Evolutionary conservation across 805 yeast genomes (phyloP), one percentile per base, ranked within the genome.

Genomic region (Wickerhamiella hasegawae): DNA sequence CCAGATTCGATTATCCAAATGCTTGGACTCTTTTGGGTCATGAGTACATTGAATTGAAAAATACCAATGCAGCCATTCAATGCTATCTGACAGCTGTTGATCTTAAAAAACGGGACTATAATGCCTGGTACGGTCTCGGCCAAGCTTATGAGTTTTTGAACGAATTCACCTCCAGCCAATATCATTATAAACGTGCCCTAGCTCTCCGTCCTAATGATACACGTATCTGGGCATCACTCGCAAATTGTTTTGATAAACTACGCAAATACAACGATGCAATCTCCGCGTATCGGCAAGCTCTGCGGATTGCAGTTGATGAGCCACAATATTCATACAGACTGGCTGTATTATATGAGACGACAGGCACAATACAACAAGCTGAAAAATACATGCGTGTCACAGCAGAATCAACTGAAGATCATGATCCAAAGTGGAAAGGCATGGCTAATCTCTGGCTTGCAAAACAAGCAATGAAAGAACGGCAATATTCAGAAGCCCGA

Each of bases 11-110:
- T 45, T 82, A 92, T 46, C 61, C 84, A 15, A 72, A 83, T 42
- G 96, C 97, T 0, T 90, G 97, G 97, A 90, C 97, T 0, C 63
- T 90, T 39, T 84, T 90, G 95, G 99, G 99, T 9, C 99, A 90
- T 57, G 99, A 90, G 58, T 90, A 82, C 59, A 93, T 90, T 12
- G 99, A 90, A 54, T 65, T 90, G 47, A 85, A 87, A 51, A 90
- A 90, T 57, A 78, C 94, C 1, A 94, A 90, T 55, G 97, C 97
- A 1, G 98, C 98, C 1, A 90, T 90, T 36, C 96, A 87, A 60
- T 75, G 92, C 39, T 90, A 90, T 52, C 61, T 97, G 45, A 62
- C 94, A 30, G 99, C 97, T 0, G 87, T 85, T 1, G 95, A 84
- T 52, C 76, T 85, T 2, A 82, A 81, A 49, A 69, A 74, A 31